phyloP scores from a whole-genome alignment of 2,329 filamentous ascomycete genomes.

The Cytospora chrysosperma region DNA sequence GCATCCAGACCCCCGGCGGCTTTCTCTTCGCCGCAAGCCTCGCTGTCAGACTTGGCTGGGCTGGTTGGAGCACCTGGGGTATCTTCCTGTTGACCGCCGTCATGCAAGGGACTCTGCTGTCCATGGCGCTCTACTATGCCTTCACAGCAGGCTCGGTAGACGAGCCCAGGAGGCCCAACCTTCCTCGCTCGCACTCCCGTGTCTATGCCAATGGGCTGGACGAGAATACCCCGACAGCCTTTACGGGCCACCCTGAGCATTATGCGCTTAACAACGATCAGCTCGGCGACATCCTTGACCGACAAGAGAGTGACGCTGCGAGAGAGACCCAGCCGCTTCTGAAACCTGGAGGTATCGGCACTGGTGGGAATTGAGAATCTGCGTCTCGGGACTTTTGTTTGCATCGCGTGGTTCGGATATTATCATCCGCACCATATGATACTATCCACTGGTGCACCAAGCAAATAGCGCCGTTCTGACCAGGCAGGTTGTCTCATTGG shows the following conservation, averaged over 20 bases:
- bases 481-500: neutral
- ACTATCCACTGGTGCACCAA: neutral
- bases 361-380: constrained; percentile 21
- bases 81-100: constrained; percentile 83
- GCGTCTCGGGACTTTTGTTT: neutral
- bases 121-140: constrained; percentile 79
- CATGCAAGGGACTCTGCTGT: constrained; percentile 78
- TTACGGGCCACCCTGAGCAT: constrained; percentile 51
- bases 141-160: constrained; percentile 38
- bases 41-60: constrained; percentile 72
- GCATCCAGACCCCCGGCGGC: constrained; percentile 92
- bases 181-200: constrained; percentile 45
- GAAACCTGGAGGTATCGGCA: constrained; percentile 50
- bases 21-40: constrained; percentile 87
- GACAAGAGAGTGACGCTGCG: constrained; percentile 51
- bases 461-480: neutral
- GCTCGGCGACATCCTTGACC: constrained; percentile 48
- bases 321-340: constrained; percentile 52
- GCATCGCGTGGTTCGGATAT: neutral
- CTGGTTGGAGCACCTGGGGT: constrained; percentile 94
- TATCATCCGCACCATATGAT: neutral
- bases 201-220: constrained; percentile 45
- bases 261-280: constrained; percentile 54
- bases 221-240: constrained; percentile 49
- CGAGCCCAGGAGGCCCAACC: constrained; percentile 37